These are phyloP conservation scores for Miscanthus lutarioriparius DNA, from an alignment of 176 grass and related monocot genomes.

Conservation along the genomic window DNA sequence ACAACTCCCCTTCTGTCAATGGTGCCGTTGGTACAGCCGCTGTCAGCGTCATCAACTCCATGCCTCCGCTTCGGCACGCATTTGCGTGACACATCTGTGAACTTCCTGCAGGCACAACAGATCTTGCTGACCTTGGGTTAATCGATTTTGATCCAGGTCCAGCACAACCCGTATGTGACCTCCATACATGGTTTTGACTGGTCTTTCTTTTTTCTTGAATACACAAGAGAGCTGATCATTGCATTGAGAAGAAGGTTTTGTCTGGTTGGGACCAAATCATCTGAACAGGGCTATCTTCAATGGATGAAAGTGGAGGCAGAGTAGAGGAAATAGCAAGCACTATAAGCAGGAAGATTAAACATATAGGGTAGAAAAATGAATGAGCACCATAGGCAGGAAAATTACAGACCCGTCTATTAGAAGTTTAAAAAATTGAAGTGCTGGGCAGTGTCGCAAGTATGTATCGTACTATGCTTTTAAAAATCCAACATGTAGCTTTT, in stretches of 20 bases:
- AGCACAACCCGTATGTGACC: neutral
- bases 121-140: neutral
- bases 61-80: neutral
- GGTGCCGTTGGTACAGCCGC: neutral
- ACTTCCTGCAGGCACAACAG: neutral
- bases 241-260: no score
- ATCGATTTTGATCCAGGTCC: neutral
- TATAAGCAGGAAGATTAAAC: neutral
- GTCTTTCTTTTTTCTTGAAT: no score
- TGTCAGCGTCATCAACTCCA: neutral
- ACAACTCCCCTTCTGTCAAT: neutral
- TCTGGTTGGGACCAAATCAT: no score
- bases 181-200: neutral
- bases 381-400: neutral
- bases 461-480: neutral
- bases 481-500: constrained; percentile 6
- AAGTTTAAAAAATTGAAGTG: neutral
- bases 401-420: neutral
- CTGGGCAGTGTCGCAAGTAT: neutral
- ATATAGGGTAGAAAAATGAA: neutral
- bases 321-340: no score
- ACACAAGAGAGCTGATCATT: no score
- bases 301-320: no score
- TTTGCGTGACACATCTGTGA: neutral
- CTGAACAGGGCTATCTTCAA: no score